A percentile compares a stretch with the other conserved stretches of the same genome.
These are phyloP conservation scores for Eimeria tenella DNA, from an alignment of 169 alveolate genomes.

Conservation along the genomic window DNA sequence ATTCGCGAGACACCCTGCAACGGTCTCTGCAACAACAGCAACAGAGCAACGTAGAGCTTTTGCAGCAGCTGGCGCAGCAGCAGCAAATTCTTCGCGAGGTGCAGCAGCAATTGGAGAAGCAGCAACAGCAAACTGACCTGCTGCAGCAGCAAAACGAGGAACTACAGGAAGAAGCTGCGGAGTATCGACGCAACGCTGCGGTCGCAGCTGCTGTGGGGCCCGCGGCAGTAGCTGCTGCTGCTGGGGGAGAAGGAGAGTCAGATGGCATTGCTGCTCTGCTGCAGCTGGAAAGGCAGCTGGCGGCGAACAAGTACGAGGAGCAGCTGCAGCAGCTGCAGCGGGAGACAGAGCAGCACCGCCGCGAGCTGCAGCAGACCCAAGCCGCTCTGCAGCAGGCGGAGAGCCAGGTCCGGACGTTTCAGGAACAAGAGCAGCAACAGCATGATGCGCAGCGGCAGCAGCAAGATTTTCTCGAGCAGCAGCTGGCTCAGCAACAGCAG, in stretches of 20 bases:
- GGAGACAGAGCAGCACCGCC: constrained; percentile 19
- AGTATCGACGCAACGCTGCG: constrained; percentile 60
- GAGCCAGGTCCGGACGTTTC: neutral
- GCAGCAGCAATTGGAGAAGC: constrained; percentile 40
- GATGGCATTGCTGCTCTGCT: constrained; percentile 59
- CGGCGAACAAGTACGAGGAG: constrained; percentile 39
- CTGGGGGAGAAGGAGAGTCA: constrained; percentile 22
- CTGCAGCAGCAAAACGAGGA: constrained; percentile 62
- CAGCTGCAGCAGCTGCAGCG: constrained; percentile 68
- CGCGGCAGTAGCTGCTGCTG: constrained; percentile 39
- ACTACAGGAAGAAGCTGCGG: constrained; percentile 51
- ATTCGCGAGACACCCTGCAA: constrained; percentile 1
- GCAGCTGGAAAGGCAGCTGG: constrained; percentile 66
- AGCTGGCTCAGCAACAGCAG: constrained; percentile 43
- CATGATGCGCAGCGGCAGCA: constrained; percentile 44
- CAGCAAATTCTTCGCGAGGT: constrained; percentile 23
- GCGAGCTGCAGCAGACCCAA: constrained; percentile 26
- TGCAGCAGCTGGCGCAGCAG: constrained; percentile 53
- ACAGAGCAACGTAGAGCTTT: constrained; percentile 37
- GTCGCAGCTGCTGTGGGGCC: constrained; percentile 58
- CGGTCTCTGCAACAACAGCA: constrained; percentile 39
- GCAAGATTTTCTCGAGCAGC: neutral
- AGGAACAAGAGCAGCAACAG: constrained; percentile 41
- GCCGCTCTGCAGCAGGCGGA: neutral
- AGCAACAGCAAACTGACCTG: constrained; percentile 36